Conservation (phyloP, 805 yeast genomes). For the Candida caryicola region DNA sequence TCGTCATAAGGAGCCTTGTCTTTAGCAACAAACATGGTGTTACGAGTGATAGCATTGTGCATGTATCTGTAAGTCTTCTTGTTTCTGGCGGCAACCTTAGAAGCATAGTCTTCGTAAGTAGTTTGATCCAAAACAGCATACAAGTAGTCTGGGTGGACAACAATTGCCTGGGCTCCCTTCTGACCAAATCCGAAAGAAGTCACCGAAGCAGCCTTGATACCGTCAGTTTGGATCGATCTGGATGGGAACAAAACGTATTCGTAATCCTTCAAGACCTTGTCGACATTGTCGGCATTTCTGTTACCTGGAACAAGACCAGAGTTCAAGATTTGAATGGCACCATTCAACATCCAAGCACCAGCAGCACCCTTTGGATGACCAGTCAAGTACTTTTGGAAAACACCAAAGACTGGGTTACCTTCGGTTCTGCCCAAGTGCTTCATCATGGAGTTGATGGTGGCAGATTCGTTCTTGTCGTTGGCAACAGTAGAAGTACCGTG, state of each 20-base stretch:
- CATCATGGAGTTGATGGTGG: conserved; percentile 89
- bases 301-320: conserved; percentile 97
- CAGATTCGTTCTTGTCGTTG: conserved; percentile 96
- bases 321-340: conserved; percentile 90
- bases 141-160: conserved; percentile 90
- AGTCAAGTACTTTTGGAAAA: conserved; percentile 97
- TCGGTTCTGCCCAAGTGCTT: conserved; percentile 91
- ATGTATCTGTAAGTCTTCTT: conserved; percentile 88
- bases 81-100: conserved; percentile 75
- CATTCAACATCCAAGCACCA: conserved; percentile 99
- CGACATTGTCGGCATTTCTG: conserved; percentile 97
- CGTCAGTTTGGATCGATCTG: conserved; percentile 89
- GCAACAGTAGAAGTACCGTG: conserved; percentile 99
- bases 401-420: conserved; percentile 97
- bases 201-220: conserved; percentile 93
- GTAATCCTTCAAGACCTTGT: conserved; percentile 73
- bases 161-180: conserved; percentile 96
- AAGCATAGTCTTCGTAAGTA: conserved; percentile 68
- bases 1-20: conserved; percentile 89
- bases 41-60: conserved; percentile 91
- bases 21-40: conserved; percentile 89
- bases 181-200: conserved; percentile 99
- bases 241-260: conserved; percentile 94
- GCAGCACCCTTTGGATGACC: conserved; percentile 99
- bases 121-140: conserved; percentile 73